Base-by-base conservation (phyloP, 2,329 filamentous ascomycete species). In the Rhynchosporium secalis region DNA sequence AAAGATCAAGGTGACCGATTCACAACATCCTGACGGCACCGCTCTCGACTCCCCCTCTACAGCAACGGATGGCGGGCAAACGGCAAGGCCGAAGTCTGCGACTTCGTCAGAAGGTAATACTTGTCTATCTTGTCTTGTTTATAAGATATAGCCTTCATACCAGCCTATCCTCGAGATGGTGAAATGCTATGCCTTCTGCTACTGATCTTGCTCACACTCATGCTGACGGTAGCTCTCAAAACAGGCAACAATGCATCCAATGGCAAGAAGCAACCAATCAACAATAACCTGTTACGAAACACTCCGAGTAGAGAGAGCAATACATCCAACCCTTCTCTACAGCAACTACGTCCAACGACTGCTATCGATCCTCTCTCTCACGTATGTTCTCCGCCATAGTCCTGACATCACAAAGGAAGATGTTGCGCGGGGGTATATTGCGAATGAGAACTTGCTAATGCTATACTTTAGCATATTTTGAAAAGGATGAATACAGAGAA, bases 321-420 rank as follows among this genome's bases (percentile, higher is more conserved):
- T 64, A 61, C 55, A 38, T 38, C 55, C 26, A 68, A 68, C 33
- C 51, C 69, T 31, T 43, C 66, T 51, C 66, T 10, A 57, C 54
- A 55, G 45, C 62, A 38, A 20, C 64, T 47, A 12, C 62, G 63
- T 51, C 38, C 68, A 41, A 63, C 71, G 31, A 78, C 81, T 58
- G 79, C 79, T 31, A 87, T 88, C 65, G 87, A 90, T 74, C 87
- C 87, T 61, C 77, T 89, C 66, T 89, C 87, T 57, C 85, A 89
- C 76, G 86, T 89, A 81, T 68, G 81, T 76, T 64, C 64, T 48
- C 63, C 63, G 36, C 33, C 56, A 65, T 5, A 38, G 29, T 46
- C 43, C 31, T 10, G 20, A 58, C 58, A 33, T 41, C 46, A 33
- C 55, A 61, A 55, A 45, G 38, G 46, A 20, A 52, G 6, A 52